A percentile compares a stretch with the other conserved stretches of the same genome.
These are phyloP conservation scores for Acanthamoeba comandoni DNA, from an alignment of 208 protist genomes.

Conservation along the genomic window DNA sequence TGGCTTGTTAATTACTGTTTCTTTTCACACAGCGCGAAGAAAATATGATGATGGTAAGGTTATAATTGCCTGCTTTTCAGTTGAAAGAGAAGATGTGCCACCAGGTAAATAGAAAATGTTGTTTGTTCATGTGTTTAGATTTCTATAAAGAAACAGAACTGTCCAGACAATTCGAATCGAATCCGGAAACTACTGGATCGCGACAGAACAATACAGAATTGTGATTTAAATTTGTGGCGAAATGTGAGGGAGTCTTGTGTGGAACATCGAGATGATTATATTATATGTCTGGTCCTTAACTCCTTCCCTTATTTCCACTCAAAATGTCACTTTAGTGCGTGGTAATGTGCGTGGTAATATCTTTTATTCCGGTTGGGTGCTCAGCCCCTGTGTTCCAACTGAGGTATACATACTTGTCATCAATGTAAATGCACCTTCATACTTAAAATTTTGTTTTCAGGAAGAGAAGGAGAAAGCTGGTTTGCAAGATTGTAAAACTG, in stretches of 20 bases:
- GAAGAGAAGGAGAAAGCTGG: conserved; percentile 51
- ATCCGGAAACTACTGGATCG: too few relatives aligned
- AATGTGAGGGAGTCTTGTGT: too few relatives aligned
- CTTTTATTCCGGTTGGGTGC: conserved; percentile 59
- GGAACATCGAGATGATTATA: too few relatives aligned
- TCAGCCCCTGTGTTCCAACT: conserved; percentile 20
- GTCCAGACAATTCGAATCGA: too few relatives aligned
- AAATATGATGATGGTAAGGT: conserved; percentile 3
- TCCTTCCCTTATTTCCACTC: neutral
- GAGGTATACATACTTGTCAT: conserved; percentile 9
- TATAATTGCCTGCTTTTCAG: conserved; percentile 28
- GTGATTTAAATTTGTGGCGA: too few relatives aligned
- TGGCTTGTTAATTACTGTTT: neutral
- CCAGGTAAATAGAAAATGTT: too few relatives aligned
- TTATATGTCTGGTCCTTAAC: neutral
- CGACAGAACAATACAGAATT: too few relatives aligned
- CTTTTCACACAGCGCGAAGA: neutral
- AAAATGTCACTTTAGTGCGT: conserved; percentile 25
- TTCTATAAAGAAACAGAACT: too few relatives aligned
- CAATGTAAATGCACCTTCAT: too few relatives aligned
- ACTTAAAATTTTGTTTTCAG: too few relatives aligned
- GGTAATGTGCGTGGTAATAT: conserved; percentile 54
- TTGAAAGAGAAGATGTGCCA: conserved; percentile 48
- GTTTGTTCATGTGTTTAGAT: too few relatives aligned
- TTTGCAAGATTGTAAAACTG: neutral